These are phyloP conservation scores for Stereocaulon alpinum DNA, from an alignment of 495 filamentous ascomycete genomes.

Conservation along the genomic window DNA sequence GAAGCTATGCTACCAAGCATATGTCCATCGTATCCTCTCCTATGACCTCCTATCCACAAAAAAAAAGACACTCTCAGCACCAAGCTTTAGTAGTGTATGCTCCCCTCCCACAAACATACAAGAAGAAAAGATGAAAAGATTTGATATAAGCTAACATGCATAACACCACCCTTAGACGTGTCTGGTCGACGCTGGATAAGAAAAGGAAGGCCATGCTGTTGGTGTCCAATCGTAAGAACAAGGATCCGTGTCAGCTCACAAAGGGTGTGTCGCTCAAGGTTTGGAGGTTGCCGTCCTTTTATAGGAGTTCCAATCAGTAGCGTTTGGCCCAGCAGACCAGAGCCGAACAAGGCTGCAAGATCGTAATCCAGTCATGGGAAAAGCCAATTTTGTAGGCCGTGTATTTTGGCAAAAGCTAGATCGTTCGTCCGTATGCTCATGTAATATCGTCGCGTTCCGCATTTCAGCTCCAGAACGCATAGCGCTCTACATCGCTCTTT, in stretches of 20 bases:
- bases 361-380: no score
- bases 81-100: background rate
- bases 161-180: background rate
- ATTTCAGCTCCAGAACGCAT: constrained; percentile 10
- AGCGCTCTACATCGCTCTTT: background rate
- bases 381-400: background rate
- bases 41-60: background rate
- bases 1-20: no score
- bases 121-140: background rate
- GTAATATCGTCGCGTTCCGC: background rate
- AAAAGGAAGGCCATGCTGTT: background rate
- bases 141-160: background rate
- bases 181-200: background rate
- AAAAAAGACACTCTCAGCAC: background rate
- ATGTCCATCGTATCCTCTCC: background rate
- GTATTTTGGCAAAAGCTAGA: background rate
- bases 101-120: background rate
- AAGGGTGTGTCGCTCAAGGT: no score
- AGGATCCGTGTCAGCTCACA: background rate
- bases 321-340: background rate
- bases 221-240: background rate
- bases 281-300: background rate
- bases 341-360: background rate
- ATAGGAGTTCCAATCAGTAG: background rate
- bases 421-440: background rate